These are phyloP conservation scores for Phalaenopsis aphrodite DNA, from an alignment of 106 monocot species.

Conservation along the genomic window DNA sequence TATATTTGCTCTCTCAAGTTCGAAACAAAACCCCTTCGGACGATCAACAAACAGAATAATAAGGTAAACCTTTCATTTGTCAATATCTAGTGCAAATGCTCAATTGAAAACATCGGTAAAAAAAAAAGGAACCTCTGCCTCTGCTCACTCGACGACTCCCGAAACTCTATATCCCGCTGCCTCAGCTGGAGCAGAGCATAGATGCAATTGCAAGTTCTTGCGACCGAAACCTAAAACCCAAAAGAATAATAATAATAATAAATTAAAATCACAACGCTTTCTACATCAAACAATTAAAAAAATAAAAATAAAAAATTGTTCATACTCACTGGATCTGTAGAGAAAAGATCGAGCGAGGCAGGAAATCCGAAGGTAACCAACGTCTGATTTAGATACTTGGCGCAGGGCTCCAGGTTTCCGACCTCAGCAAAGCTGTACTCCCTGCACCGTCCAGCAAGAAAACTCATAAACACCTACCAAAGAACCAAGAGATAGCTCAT, in stretches of 20 bases:
- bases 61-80: no score
- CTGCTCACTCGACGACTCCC: conserved; percentile 82
- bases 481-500: background rate
- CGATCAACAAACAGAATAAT: no score
- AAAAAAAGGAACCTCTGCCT: conserved; percentile 56
- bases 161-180: conserved; percentile 85
- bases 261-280: background rate
- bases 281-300: background rate
- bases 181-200: conserved; percentile 84
- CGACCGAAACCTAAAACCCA: conserved; percentile 71
- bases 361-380: conserved; percentile 93
- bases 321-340: conserved; percentile 6
- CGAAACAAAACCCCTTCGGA: no score
- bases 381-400: conserved; percentile 95
- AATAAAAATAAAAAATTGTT: background rate
- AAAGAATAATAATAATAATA: background rate
- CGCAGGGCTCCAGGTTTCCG: conserved; percentile 87
- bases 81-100: background rate
- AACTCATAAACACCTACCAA: conserved; percentile 15
- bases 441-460: conserved; percentile 23
- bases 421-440: conserved; percentile 71
- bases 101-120: background rate
- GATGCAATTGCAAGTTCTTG: conserved; percentile 97
- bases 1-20: no score
- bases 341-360: conserved; percentile 91